These are phyloP conservation scores for Chaetomium cochliodes DNA, from an alignment of 495 filamentous ascomycete genomes.

Conservation along the genomic window DNA sequence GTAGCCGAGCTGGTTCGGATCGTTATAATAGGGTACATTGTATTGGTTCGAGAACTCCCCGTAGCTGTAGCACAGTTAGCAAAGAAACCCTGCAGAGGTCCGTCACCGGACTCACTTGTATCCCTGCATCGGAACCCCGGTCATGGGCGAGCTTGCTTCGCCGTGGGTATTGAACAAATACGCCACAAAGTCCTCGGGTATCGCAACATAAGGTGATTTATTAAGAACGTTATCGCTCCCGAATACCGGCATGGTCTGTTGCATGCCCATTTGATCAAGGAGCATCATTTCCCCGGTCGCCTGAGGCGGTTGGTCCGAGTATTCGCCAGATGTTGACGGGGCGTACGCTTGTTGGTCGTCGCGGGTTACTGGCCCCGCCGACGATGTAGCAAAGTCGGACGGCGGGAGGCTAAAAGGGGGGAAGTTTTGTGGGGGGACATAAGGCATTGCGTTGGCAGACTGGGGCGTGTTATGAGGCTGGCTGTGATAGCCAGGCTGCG, in stretches of 20 bases:
- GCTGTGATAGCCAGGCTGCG: slow-evolving; percentile 48
- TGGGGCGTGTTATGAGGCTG: slow-evolving; percentile 47
- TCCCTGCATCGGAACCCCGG: slow-evolving; percentile 48
- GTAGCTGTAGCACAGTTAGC: slow-evolving; percentile 45
- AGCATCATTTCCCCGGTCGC: slow-evolving; percentile 53
- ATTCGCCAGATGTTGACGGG: slow-evolving; percentile 44
- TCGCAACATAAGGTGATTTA: slow-evolving; percentile 78
- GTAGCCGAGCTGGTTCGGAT: slow-evolving; percentile 51
- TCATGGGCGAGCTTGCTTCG: slow-evolving; percentile 43
- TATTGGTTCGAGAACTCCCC: slow-evolving; percentile 52
- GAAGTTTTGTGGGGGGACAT: slow-evolving; percentile 53
- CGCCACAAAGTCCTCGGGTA: slow-evolving; percentile 88
- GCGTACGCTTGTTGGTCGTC: slow-evolving; percentile 39
- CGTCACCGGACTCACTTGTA: slow-evolving; percentile 45
- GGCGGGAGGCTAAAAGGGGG: slow-evolving; percentile 57
- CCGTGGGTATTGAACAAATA: slow-evolving; percentile 78
- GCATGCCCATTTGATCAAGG: slow-evolving; percentile 65
- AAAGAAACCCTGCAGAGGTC: neutral
- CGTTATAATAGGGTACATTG: slow-evolving; percentile 49
- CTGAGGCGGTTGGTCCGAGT: slow-evolving; percentile 47
- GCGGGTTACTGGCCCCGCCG: slow-evolving; percentile 30
- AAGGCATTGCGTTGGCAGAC: slow-evolving; percentile 41
- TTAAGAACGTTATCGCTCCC: slow-evolving; percentile 72
- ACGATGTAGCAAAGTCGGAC: slow-evolving; percentile 48
- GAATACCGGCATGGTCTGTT: slow-evolving; percentile 78